Percentiles rank a stretch among this genome's conserved stretches.
phyloP scores from a whole-genome alignment of 371 early-diverging fungal genomes.

The Mucor sp. region DNA sequence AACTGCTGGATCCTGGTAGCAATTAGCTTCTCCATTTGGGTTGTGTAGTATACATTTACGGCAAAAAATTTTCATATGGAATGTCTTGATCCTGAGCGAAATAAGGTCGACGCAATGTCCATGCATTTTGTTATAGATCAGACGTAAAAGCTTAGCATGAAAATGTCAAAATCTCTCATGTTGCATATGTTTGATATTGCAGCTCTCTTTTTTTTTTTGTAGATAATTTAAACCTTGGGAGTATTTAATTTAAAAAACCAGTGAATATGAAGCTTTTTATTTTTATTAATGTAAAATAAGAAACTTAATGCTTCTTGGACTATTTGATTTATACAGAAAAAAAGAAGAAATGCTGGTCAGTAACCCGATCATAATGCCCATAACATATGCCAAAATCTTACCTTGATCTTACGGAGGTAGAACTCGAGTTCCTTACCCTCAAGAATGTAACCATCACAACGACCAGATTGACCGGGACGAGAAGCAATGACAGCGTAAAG shows the following conservation, averaged over 20 bases:
- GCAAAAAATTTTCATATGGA: background rate
- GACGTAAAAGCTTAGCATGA: background rate
- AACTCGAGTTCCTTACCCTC: constrained; percentile 99
- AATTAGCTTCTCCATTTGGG: background rate
- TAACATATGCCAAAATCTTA: constrained; percentile 8
- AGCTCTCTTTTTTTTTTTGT: background rate
- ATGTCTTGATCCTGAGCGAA: background rate
- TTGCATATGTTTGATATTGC: background rate
- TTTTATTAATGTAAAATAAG: constrained; percentile 3
- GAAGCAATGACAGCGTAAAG: constrained; percentile 94
- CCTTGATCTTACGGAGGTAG: constrained; percentile 93
- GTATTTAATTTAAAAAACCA: background rate
- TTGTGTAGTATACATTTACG: background rate
- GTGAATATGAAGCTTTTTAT: constrained; percentile 15
- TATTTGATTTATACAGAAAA: constrained; percentile 3
- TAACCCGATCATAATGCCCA: background rate
- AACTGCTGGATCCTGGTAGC: background rate
- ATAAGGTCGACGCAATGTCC: background rate
- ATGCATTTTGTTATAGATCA: background rate
- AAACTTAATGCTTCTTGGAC: constrained; percentile 37
- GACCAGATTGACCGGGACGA: constrained; percentile 99
- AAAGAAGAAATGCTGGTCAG: background rate
- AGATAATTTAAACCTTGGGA: background rate
- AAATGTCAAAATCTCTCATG: background rate
- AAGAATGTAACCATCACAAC: constrained; percentile 98